These are phyloP conservation scores for Lasiodiplodia sp. DNA, from an alignment of 2,329 filamentous ascomycete genomes.

Conservation along the genomic window DNA sequence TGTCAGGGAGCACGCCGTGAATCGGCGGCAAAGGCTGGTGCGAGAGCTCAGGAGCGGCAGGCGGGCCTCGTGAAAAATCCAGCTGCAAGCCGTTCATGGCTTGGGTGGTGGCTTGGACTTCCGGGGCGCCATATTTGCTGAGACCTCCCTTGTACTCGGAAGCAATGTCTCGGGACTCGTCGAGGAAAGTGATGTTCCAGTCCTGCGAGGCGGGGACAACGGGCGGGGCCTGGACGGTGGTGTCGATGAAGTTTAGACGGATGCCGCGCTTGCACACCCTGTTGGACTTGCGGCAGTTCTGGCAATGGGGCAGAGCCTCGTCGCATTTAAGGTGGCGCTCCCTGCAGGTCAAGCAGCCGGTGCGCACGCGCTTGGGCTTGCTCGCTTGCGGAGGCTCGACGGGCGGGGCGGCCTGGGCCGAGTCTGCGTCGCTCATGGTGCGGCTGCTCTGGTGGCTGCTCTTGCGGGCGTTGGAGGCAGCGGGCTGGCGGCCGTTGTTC, in stretches of 20 bases:
- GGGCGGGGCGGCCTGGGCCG: conserved; percentile 28
- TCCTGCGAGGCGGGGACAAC: conserved; percentile 68
- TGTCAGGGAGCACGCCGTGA: conserved; percentile 56
- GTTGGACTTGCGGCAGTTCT: conserved; percentile 89
- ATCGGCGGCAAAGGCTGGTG: conserved; percentile 60
- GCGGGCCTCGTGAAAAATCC: conserved; percentile 37
- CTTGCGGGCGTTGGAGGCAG: conserved; percentile 13
- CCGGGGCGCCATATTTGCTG: conserved; percentile 71
- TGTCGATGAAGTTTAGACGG: conserved; percentile 90
- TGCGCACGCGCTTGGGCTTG: conserved; percentile 86
- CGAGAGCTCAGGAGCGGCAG: conserved; percentile 43
- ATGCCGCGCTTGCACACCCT: conserved; percentile 85
- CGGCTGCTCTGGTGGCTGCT: conserved; percentile 14
- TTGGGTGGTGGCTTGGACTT: conserved; percentile 33
- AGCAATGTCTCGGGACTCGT: conserved; percentile 89
- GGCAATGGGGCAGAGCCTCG: conserved; percentile 69
- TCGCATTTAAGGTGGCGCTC: conserved; percentile 93
- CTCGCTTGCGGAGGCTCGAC: conserved; percentile 40
- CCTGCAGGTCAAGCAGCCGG: conserved; percentile 88
- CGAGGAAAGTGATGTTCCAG: conserved; percentile 79
- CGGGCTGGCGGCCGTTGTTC: neutral
- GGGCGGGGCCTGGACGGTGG: conserved; percentile 73
- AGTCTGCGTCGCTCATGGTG: conserved; percentile 34
- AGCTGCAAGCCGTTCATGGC: conserved; percentile 41
- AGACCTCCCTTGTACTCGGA: conserved; percentile 86